Base-by-base conservation (phyloP, 352 stramenopile species). In the Globisporangium nunn region DNA sequence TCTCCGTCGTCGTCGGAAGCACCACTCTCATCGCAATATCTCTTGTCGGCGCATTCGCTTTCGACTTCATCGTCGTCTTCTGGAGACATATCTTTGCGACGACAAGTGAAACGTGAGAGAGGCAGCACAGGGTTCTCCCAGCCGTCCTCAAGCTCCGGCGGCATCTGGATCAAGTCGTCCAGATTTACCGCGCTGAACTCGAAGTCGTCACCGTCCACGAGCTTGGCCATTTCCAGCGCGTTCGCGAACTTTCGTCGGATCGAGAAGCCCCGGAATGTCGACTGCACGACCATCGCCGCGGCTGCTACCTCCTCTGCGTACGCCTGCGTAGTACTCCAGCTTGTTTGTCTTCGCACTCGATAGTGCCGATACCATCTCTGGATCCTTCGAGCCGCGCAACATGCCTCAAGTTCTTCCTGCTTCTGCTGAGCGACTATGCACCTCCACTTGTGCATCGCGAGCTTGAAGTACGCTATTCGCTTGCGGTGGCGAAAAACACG, bases 251-350 rank as follows among this genome's bases (percentile, higher is more conserved):
- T 88, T 7, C 75, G 70, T 4, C 81, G 75, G 5, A 88, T 72
- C 47, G 78, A 65, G 53, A 87, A 88, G 8, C 81, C 81, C 23
- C 81, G 74, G 50, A 83, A 88, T n/a, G 71, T 75, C 3, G 81
- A 88, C 59, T 91, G 81, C 15, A 91, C 64, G 12, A 74, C 53
- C 44, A 62, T 71, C 11, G 76, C 81, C 3, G 81, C 81, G 12
- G 64, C 50, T 3, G 64, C 45, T 0, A 47, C 52, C 2, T 14
- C 35, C 4, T 61, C 50, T 46, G 6, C 47, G 23, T 59, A 64
- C 63, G 37, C 39, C 45, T 3, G 35, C 2, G 6, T 15, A n/a
- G 28, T 50, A 14, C 3, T 52, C 33, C 6, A 37, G 33, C 33
- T 28, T 33, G 12, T 6, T 58, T 14, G 44, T 35, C 30, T 29